Conservation (phyloP, 257 asterid species). For the Catharanthus roseus region DNA sequence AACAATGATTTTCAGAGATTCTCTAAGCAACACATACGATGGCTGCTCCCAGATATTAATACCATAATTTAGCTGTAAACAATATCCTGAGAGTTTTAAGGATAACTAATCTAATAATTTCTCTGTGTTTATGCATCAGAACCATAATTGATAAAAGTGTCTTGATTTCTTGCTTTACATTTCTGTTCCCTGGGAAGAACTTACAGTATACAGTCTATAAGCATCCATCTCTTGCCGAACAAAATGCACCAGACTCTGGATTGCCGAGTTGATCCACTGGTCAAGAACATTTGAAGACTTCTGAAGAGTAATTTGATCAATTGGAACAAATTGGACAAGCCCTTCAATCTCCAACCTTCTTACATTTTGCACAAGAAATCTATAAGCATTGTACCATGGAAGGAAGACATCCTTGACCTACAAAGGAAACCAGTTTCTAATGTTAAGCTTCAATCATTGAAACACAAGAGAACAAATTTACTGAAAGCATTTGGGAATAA, state of each 20-base stretch:
- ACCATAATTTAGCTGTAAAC: background rate
- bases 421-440: background rate
- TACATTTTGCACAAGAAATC: conserved; percentile 95
- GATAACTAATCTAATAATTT: background rate
- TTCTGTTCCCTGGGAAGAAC: conserved; percentile 9
- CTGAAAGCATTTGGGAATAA: background rate
- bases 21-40: background rate
- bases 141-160: background rate
- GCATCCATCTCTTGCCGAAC: conserved; percentile 96
- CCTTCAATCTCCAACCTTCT: conserved; percentile 93
- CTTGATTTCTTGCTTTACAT: background rate
- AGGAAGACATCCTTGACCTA: conserved; percentile 82
- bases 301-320: conserved; percentile 62
- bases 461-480: background rate
- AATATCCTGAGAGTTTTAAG: background rate
- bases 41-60: background rate
- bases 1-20: background rate
- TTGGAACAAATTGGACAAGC: conserved; percentile 64
- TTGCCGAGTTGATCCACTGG: conserved; percentile 95
- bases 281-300: conserved; percentile 82
- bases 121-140: background rate
- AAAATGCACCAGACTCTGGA: conserved; percentile 87
- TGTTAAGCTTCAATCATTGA: background rate
- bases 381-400: conserved; percentile 99
- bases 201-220: conserved; percentile 80